Evolutionary conservation across 1,139 yeast genomes (phyloP), one percentile per base, ranked within the genome.

Genomic region (Candida anutae): DNA sequence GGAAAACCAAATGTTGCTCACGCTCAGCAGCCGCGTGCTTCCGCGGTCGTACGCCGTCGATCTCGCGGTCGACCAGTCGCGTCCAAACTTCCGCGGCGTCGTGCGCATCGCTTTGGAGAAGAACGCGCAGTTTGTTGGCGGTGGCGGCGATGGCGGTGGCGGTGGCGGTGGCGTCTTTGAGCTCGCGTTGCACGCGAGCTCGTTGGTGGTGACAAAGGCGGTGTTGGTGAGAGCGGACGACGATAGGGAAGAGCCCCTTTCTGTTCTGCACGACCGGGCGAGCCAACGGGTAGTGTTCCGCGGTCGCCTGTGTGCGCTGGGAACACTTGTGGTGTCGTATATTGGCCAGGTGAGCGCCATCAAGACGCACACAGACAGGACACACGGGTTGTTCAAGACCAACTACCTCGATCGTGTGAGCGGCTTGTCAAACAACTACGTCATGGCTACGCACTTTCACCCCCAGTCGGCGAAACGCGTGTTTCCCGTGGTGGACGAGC

Each of bases 391-490:
- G 2, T 79, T 77, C 61, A 75, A 74, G 41, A 75, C 84, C 1
- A 75, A 76, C 42, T 76, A 74, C 43, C 58, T 64, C 32, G 75
- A 70, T 38, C 57, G 64, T 4, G 48, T 58, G 13, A 54, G 68
- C 2, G 76, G 77, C 9, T 57, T 49, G 18, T 54, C 77, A 1
- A 48, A 55, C 32, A 68, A 71, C 35, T 64, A 55, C 32, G 53
- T 79, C 11, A 46, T 79, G 23, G 76, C 85, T 0, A 77, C 90
- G 2, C 88, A 81, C 43, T 65, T 74, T 23, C 88, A 79, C 46
- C 87, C 90, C 0, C 62, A 65, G 18, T 76, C 66, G 36, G 78
- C 84, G 3, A 60, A 78, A 39, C 46, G 47, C 28, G 66, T 79
- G 10, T 75, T 75, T 42, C 90, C 90, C 2, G 68, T 77, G 37